A percentile compares a stretch with the other conserved stretches of the same genome.
These are phyloP conservation scores for Boletellus deceptivus DNA, from an alignment of 1,284 basidiomycete genomes.

Conservation along the genomic window DNA sequence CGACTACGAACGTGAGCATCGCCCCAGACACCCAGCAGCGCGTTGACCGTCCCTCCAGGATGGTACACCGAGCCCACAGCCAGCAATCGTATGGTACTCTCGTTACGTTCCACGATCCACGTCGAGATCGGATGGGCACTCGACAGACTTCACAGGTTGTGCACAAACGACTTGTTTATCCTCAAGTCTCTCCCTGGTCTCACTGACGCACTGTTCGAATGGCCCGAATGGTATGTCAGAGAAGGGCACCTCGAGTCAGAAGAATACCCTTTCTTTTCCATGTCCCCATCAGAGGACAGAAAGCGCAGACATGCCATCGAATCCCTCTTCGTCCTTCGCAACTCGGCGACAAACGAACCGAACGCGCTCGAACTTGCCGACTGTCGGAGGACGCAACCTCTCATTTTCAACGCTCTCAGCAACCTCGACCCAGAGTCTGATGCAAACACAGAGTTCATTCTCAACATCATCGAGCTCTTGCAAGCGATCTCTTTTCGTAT, in stretches of 20 bases:
- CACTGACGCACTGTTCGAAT: constrained; percentile 75
- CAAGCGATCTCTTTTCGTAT: constrained; percentile 48
- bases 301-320: constrained; percentile 69
- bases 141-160: constrained; percentile 73
- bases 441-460: constrained; percentile 64
- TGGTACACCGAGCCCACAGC: constrained; percentile 75
- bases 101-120: constrained; percentile 73
- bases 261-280: constrained; percentile 51
- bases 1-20: constrained; percentile 68
- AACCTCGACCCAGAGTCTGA: constrained; percentile 56
- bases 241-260: constrained; percentile 50
- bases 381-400: constrained; percentile 55
- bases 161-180: constrained; percentile 69
- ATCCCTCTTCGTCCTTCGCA: constrained; percentile 73
- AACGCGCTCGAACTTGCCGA: constrained; percentile 61
- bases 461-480: constrained; percentile 67
- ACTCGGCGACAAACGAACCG: constrained; percentile 63
- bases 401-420: constrained; percentile 58
- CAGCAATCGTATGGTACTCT: constrained; percentile 79
- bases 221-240: constrained; percentile 73
- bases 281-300: constrained; percentile 46
- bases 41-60: constrained; percentile 42
- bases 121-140: constrained; percentile 80
- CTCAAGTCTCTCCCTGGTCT: constrained; percentile 70
- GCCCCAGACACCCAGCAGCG: background rate